A percentile compares a stretch with the other conserved stretches of the same genome.
Conservation (phyloP, 805 yeast species). For the Yarrowia bubula region DNA sequence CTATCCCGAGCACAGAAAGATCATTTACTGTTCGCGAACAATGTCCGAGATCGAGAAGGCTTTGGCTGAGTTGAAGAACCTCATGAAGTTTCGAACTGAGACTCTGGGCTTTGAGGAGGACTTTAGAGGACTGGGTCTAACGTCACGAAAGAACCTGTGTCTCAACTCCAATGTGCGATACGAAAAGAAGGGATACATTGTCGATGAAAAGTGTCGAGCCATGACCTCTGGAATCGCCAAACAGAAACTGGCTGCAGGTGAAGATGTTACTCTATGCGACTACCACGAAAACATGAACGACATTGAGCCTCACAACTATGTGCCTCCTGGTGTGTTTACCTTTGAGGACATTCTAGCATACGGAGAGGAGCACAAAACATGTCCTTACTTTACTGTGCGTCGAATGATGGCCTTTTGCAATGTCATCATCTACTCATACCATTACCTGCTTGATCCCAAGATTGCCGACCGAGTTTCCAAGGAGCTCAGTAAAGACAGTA, state of each 20-base stretch:
- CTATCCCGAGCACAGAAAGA: conserved; percentile 90
- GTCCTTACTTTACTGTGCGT: conserved; percentile 97
- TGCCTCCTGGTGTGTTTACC: conserved; percentile 93
- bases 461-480: conserved; percentile 93
- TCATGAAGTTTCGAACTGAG: conserved; percentile 81
- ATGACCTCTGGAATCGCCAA: conserved; percentile 89
- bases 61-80: conserved; percentile 77
- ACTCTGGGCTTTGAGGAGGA: conserved; percentile 87
- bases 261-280: conserved; percentile 67
- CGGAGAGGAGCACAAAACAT: conserved; percentile 75
- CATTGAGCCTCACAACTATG: conserved; percentile 79
- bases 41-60: conserved; percentile 99
- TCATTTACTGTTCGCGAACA: conserved; percentile 97
- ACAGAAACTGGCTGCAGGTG: conserved; percentile 58
- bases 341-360: conserved; percentile 78
- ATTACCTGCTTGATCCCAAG: conserved; percentile 92
- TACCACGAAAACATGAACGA: conserved; percentile 89
- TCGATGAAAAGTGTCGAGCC: conserved; percentile 94
- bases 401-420: conserved; percentile 93
- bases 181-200: conserved; percentile 86
- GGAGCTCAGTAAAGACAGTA: conserved; percentile 88
- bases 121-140: conserved; percentile 89
- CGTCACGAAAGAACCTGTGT: conserved; percentile 92
- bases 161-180: conserved; percentile 82
- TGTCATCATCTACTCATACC: conserved; percentile 92